phyloP scores from a whole-genome alignment of 2,329 filamentous ascomycete genomes.

The Monosporascus ibericus region DNA sequence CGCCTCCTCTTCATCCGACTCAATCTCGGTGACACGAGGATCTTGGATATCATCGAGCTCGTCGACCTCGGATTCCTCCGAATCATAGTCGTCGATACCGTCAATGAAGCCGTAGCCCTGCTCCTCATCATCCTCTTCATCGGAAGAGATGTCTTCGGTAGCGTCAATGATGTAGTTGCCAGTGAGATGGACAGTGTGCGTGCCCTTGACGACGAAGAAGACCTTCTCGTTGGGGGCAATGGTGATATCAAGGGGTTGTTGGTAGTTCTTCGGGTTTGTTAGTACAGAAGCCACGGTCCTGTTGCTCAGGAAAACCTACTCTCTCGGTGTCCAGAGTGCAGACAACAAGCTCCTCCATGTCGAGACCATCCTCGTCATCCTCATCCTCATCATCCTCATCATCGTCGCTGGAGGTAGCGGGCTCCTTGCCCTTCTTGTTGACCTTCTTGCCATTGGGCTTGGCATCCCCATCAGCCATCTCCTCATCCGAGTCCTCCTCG shows the following conservation, averaged over 20 bases:
- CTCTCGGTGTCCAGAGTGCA: slow-evolving; percentile 92
- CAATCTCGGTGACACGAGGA: slow-evolving; percentile 78
- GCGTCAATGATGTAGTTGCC: slow-evolving; percentile 87
- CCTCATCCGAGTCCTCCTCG: slow-evolving; percentile 57
- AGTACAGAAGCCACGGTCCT: slow-evolving; percentile 10
- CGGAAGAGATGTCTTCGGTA: slow-evolving; percentile 56
- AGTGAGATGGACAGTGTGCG: slow-evolving; percentile 85
- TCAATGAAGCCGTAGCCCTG: slow-evolving; percentile 78
- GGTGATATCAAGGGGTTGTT: slow-evolving; percentile 91
- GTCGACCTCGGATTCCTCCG: slow-evolving; percentile 64
- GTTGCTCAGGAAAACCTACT: slow-evolving; percentile 47
- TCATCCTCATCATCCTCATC: slow-evolving; percentile 54
- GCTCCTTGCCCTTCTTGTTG: slow-evolving; percentile 65
- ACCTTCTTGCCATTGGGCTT: slow-evolving; percentile 55
- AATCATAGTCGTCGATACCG: slow-evolving; percentile 63
- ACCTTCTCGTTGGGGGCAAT: slow-evolving; percentile 83
- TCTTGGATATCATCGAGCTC: slow-evolving; percentile 73
- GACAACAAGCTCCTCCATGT: slow-evolving; percentile 84
- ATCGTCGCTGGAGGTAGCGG: slow-evolving; percentile 42
- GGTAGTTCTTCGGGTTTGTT: slow-evolving; percentile 64
- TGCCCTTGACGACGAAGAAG: slow-evolving; percentile 87
- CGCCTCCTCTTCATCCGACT: slow-evolving; percentile 68
- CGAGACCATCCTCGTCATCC: slow-evolving; percentile 50
- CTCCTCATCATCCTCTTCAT: slow-evolving; percentile 57
- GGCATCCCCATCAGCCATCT: slow-evolving; percentile 60